phyloP scores from a whole-genome alignment of 805 yeast genomes.

The Candida odintsovae region DNA sequence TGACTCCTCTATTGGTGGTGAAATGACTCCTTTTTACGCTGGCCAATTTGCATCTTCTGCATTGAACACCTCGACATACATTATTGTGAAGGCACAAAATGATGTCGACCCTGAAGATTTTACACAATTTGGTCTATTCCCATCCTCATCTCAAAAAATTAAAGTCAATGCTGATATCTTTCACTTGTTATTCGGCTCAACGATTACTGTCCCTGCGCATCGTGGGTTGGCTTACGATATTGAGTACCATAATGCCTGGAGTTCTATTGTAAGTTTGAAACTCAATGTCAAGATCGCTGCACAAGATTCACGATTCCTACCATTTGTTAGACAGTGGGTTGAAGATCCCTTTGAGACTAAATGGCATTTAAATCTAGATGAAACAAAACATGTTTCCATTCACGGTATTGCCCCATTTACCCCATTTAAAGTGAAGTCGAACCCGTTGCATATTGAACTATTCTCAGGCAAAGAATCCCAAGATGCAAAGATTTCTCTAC shows the following conservation, averaged over 20 bases:
- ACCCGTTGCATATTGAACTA: constrained; percentile 37
- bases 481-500: not conserved
- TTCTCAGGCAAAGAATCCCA: not conserved
- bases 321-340: constrained; percentile 64
- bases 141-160: not conserved
- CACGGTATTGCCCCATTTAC: constrained; percentile 71
- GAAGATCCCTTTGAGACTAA: constrained; percentile 67
- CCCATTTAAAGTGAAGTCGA: constrained; percentile 35
- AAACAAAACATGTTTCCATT: constrained; percentile 32
- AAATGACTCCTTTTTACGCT: constrained; percentile 41
- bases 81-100: constrained; percentile 25
- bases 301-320: constrained; percentile 34
- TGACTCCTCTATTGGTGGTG: constrained; percentile 55
- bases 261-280: constrained; percentile 53
- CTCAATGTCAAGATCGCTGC: constrained; percentile 16
- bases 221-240: constrained; percentile 40
- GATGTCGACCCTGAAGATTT: constrained; percentile 1
- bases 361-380: constrained; percentile 58
- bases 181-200: constrained; percentile 18
- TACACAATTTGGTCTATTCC: constrained; percentile 3
- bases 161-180: constrained; percentile 2
- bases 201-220: constrained; percentile 35
- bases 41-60: constrained; percentile 35
- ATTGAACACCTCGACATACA: constrained; percentile 42
- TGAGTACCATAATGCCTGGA: constrained; percentile 51